Evolutionary conservation across 306 rosid species (phyloP).

Genomic region (Aeschynomene evenia): DNA sequence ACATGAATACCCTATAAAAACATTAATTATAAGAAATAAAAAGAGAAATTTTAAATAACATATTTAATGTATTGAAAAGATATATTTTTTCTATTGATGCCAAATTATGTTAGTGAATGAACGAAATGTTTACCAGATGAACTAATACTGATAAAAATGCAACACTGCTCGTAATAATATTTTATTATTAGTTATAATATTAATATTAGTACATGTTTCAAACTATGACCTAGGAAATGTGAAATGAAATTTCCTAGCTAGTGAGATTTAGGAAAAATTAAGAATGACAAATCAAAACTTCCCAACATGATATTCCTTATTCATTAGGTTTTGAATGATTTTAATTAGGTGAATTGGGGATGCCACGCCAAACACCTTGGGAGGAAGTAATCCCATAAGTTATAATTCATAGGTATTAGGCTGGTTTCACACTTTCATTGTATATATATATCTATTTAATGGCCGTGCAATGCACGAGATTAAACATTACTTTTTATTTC

Average conservation of each 20-base stretch:
- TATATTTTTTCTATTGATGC: too few relatives aligned
- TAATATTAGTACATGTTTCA: constrained; percentile 3
- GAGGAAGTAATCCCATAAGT: background rate
- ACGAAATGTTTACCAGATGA: too few relatives aligned
- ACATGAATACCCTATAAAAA: too few relatives aligned
- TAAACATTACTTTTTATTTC: too few relatives aligned
- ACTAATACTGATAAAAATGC: too few relatives aligned
- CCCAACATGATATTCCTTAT: background rate
- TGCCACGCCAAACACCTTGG: constrained; percentile 18
- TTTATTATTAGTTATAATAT: too few relatives aligned
- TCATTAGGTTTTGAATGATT: constrained; percentile 28
- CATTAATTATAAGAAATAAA: too few relatives aligned
- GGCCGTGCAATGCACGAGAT: too few relatives aligned
- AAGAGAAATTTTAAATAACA: too few relatives aligned
- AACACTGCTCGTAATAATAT: too few relatives aligned
- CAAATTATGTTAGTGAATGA: too few relatives aligned
- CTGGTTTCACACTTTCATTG: background rate
- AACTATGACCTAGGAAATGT: constrained; percentile 10
- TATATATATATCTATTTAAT: background rate
- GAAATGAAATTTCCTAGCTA: constrained; percentile 9
- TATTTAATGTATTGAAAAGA: too few relatives aligned
- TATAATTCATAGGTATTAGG: background rate
- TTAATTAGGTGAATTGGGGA: constrained; percentile 12
- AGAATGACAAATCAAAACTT: background rate
- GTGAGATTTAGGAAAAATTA: constrained; percentile 14